Evolutionary conservation across 257 asterid species (phyloP), one percentile per base, ranked within the genome.

Genomic region (Eucommia ulmoides): DNA sequence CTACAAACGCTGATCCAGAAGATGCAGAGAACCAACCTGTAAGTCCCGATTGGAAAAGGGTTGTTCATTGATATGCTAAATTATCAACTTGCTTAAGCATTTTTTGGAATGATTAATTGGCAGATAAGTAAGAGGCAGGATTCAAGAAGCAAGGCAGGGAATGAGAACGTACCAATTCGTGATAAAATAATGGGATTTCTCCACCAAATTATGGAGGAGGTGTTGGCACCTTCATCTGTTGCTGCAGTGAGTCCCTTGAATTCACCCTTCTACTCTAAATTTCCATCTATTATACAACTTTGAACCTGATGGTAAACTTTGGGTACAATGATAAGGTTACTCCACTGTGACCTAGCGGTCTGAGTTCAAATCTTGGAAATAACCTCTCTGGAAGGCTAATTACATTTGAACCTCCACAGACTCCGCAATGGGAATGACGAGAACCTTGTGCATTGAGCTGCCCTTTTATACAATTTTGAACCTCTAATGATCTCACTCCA

Each of bases 181-280:
- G 48, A 45, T 26, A 58, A 56, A 33, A 16, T 73, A 23, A 1
- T 42, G 12, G 78, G 60, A 38, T 17, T 62, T 29, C 24, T 68
- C 22, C 74, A 68, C 61, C 75, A 77, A 58, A 62, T 87, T 33
- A n/a, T 63, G 22, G 81, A 83, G 42, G 89, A 87, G 75, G 49
- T 87, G 29, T 65, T 52, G 68, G 62, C 96, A 49, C 96, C 96
- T 41, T 89, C 96, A 20, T 74, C 88, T 0, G 22, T 87, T 56
- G 82, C 68, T 23, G 86, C 93, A 23, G 94, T 87, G 52, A 75
- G 83, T 59, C 59, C 15, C 19, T 18, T 16, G 19, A 3, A 42
- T 42, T 16, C 15, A 3, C 48, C 8, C 9, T 10, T 42, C 19
- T n/a, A n/a, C 48, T 7, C 19, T 38, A 10, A 29, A 5, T 29